These are phyloP conservation scores for Mucor indicus DNA, from an alignment of 371 early-diverging fungal genomes.

Conservation along the genomic window DNA sequence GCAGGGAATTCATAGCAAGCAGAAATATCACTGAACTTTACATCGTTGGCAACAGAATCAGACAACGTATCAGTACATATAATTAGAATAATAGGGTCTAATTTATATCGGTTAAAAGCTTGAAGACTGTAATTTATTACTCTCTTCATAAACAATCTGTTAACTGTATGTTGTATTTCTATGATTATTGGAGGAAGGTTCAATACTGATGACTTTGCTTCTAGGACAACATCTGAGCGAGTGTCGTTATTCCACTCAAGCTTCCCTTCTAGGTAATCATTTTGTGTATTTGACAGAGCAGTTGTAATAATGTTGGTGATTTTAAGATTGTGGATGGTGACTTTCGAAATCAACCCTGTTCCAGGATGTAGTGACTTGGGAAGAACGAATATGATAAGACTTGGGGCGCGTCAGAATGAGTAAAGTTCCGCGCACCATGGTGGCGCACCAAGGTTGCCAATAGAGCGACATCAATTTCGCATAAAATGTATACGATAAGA, in stretches of 20 bases:
- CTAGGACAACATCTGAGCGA: constrained; percentile 11
- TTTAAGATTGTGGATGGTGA: constrained; percentile 11
- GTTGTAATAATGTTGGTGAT: constrained; percentile 16
- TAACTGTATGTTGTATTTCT: constrained; percentile 13
- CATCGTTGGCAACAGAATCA: constrained; percentile 12
- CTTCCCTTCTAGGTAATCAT: constrained; percentile 14
- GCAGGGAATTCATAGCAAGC: constrained; percentile 16
- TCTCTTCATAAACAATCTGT: constrained; percentile 13
- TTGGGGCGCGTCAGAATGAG: too few species aligned
- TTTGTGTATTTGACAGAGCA: constrained; percentile 15
- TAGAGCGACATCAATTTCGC: too few species aligned
- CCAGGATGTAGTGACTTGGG: constrained; percentile 8
- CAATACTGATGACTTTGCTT: constrained; percentile 9
- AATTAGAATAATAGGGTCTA: constrained; percentile 12
- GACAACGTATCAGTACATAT: constrained; percentile 26
- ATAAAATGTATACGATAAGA: too few species aligned
- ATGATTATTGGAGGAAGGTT: constrained; percentile 11
- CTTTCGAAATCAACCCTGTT: constrained; percentile 11
- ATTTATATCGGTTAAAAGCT: constrained; percentile 9
- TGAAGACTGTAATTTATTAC: constrained; percentile 14
- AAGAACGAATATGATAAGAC: constrained; percentile 7
- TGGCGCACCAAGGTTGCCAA: too few species aligned
- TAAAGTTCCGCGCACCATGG: too few species aligned
- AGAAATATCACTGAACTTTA: constrained; percentile 10
- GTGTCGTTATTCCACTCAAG: constrained; percentile 16